These are phyloP conservation scores for Kodamaea alishanica DNA, from an alignment of 1,139 yeast species.

Conservation along the genomic window DNA sequence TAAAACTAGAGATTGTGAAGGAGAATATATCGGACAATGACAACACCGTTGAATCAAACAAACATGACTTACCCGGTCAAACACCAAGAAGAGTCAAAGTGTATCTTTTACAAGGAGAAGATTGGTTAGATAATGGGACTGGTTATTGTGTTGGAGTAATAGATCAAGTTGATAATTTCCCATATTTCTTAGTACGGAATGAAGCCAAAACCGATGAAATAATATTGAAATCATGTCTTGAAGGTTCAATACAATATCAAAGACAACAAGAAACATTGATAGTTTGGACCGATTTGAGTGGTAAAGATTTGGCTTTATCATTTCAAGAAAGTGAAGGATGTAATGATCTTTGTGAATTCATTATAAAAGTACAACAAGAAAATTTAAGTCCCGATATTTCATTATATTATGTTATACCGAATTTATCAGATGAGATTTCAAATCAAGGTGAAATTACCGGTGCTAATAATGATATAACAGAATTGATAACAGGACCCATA, in stretches of 20 bases:
- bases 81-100: slow-evolving; percentile 81
- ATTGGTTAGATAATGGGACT: slow-evolving; percentile 92
- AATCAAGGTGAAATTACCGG: slow-evolving; percentile 9
- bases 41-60: background rate
- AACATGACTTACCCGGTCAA: slow-evolving; percentile 6
- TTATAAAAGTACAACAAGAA: slow-evolving; percentile 61
- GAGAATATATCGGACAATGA: background rate
- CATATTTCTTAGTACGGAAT: slow-evolving; percentile 69
- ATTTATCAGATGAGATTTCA: slow-evolving; percentile 26
- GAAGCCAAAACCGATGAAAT: slow-evolving; percentile 61
- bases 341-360: slow-evolving; percentile 74
- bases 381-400: slow-evolving; percentile 65
- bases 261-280: slow-evolving; percentile 92
- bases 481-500: slow-evolving; percentile 77
- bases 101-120: slow-evolving; percentile 72
- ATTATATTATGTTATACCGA: slow-evolving; percentile 65
- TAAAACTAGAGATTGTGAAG: background rate
- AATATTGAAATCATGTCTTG: slow-evolving; percentile 61
- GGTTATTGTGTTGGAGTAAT: slow-evolving; percentile 82
- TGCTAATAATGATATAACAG: slow-evolving; percentile 52
- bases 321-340: slow-evolving; percentile 95
- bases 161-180: slow-evolving; percentile 35
- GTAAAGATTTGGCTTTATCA: slow-evolving; percentile 81
- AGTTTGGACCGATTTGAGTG: slow-evolving; percentile 85
- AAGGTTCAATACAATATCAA: slow-evolving; percentile 80